Evolutionary conservation across 306 rosid species (phyloP).

Genomic region (Rosa persica): DNA sequence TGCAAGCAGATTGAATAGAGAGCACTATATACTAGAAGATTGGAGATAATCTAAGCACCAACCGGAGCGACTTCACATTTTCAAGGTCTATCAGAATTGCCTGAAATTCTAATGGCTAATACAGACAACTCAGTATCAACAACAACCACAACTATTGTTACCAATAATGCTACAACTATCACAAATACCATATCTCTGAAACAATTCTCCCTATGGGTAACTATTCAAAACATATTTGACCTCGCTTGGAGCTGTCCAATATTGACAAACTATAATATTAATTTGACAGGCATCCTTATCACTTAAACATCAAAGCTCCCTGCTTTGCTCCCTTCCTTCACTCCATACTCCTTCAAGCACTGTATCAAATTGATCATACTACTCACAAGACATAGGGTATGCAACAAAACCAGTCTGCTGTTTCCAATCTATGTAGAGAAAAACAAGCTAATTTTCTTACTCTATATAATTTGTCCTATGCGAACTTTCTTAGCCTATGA

Average conservation of each 20-base stretch:
- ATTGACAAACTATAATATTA: neutral
- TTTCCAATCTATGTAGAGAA: neutral
- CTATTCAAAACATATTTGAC: neutral
- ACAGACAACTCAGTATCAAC: neutral
- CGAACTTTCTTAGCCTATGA: neutral
- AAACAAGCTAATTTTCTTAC: neutral
- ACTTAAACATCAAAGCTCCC: neutral
- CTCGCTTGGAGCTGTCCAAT: neutral
- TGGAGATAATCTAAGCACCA: neutral
- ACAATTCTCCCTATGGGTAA: neutral
- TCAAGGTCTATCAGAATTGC: neutral
- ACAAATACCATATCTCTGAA: neutral
- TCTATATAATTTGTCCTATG: neutral
- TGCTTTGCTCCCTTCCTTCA: neutral
- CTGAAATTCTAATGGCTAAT: neutral
- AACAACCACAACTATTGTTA: neutral
- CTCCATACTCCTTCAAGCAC: neutral
- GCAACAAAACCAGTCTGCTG: neutral
- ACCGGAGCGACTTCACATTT: neutral
- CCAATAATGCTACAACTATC: neutral
- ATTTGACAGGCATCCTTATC: neutral
- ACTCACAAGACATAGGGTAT: neutral
- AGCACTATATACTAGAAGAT: neutral
- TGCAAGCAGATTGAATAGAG: neutral
- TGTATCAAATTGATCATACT: neutral